Evolutionary conservation across 2,329 filamentous ascomycete species (phyloP).

Genomic region (Alternaria angustiovoidea): DNA sequence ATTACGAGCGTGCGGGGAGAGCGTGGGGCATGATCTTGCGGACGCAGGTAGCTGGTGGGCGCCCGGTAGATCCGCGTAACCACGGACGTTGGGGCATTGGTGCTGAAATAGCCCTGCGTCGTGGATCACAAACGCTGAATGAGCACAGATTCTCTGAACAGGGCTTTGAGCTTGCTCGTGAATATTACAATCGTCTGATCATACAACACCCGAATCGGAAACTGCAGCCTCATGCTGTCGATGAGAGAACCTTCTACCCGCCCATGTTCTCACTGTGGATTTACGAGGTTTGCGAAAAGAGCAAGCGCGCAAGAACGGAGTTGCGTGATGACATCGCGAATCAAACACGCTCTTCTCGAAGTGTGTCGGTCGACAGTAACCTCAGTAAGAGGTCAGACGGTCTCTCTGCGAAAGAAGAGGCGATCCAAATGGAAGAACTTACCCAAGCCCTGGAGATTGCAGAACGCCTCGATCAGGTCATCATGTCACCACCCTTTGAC

Average conservation of each 20-base stretch:
- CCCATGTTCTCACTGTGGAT: conserved; percentile 84
- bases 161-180: conserved; percentile 65
- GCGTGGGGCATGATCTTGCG: conserved; percentile 79
- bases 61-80: conserved; percentile 71
- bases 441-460: conserved; percentile 69
- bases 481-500: conserved; percentile 74
- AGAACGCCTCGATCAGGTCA: conserved; percentile 72
- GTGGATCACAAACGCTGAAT: conserved; percentile 25
- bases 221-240: conserved; percentile 67
- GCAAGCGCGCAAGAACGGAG: conserved; percentile 58
- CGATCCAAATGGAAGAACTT: conserved; percentile 62
- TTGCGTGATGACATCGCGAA: conserved; percentile 6
- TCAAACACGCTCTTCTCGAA: conserved; percentile 19
- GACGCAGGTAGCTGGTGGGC: conserved; percentile 62
- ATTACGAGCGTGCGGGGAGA: conserved; percentile 74
- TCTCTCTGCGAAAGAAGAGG: conserved; percentile 30
- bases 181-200: conserved; percentile 81
- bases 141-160: conserved; percentile 39
- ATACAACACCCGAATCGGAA: conserved; percentile 73
- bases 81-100: conserved; percentile 82
- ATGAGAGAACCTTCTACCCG: conserved; percentile 80
- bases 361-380: conserved; percentile 21
- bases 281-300: conserved; percentile 70
- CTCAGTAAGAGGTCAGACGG: conserved; percentile 16
- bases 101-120: conserved; percentile 80